phyloP scores from a whole-genome alignment of 2,329 filamentous ascomycete genomes.

The Ophiostoma ulmi region DNA sequence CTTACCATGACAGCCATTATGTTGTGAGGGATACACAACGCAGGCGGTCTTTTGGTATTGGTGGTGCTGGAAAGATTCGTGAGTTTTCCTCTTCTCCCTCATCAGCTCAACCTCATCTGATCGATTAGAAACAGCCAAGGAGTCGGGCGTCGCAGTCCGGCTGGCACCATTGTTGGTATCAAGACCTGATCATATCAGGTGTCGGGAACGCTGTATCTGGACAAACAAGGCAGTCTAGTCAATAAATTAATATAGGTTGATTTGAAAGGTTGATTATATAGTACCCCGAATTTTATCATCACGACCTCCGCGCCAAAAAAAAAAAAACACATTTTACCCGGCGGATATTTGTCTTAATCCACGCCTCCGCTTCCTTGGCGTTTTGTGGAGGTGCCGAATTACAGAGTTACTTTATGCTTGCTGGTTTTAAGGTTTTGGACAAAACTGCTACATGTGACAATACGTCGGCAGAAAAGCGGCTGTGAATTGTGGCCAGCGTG shows the following conservation, averaged over 20 bases:
- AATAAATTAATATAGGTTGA: background rate
- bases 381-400: background rate
- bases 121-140: background rate
- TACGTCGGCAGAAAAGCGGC: background rate
- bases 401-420: background rate
- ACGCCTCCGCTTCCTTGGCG: background rate
- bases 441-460: background rate
- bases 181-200: background rate
- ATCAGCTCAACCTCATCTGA: background rate
- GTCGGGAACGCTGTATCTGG: background rate
- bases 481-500: background rate
- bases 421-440: background rate
- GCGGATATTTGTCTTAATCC: constrained; percentile 1
- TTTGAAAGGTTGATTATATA: background rate
- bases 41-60: background rate
- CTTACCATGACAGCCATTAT: background rate
- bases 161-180: background rate
- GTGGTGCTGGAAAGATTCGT: background rate
- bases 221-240: background rate
- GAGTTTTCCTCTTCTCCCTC: background rate
- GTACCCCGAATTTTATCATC: background rate
- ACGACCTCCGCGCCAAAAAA: constrained; percentile 6
- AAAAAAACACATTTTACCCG: constrained; percentile 9
- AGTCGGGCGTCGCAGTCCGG: background rate
- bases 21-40: background rate